A percentile compares a stretch with the other conserved stretches of the same genome.
These are phyloP conservation scores for Rhodotorula paludigena DNA, from an alignment of 768 basidiomycete species.

Conservation along the genomic window DNA sequence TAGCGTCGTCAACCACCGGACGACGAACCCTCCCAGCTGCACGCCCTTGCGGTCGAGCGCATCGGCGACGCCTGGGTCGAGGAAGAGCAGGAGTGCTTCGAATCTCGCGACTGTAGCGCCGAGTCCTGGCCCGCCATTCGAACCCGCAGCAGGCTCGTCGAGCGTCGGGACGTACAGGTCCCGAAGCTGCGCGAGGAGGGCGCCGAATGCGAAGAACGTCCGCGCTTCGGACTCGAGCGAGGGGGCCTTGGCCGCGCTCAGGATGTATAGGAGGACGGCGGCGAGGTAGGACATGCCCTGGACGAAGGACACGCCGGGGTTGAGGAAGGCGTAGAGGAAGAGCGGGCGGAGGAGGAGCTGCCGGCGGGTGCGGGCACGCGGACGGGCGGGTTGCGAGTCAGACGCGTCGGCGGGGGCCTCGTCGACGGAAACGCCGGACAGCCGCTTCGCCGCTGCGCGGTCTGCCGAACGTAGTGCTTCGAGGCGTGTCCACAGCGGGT, in stretches of 20 bases:
- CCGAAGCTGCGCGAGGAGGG: conserved; percentile 29
- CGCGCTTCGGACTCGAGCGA: conserved; percentile 1
- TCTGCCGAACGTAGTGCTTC: conserved; percentile 7
- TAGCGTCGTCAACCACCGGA: conserved; percentile 34
- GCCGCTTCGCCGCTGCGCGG: not conserved
- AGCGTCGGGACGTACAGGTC: conserved; percentile 33
- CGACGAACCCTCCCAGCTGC: conserved; percentile 11
- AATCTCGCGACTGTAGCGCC: conserved; percentile 25
- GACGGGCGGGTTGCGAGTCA: not conserved
- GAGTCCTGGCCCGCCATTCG: no score
- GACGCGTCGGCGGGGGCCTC: not conserved
- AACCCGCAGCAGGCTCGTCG: conserved; percentile 16
- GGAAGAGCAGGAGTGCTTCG: conserved; percentile 14
- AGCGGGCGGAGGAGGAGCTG: conserved; percentile 31
- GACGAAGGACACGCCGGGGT: conserved; percentile 34
- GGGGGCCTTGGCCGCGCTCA: not conserved
- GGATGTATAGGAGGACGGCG: conserved; percentile 29
- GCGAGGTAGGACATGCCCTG: conserved; percentile 37
- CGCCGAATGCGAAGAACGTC: conserved; percentile 35
- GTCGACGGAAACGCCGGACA: not conserved
- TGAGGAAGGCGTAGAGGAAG: conserved; percentile 35
- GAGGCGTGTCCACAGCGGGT: conserved; percentile 22
- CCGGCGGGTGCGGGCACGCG: conserved; percentile 2
- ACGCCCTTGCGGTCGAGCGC: conserved; percentile 28
- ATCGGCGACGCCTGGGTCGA: conserved; percentile 29